Evolutionary conservation across 1,284 basidiomycete species (phyloP).

Genomic region (Leccinum ponderosum): DNA sequence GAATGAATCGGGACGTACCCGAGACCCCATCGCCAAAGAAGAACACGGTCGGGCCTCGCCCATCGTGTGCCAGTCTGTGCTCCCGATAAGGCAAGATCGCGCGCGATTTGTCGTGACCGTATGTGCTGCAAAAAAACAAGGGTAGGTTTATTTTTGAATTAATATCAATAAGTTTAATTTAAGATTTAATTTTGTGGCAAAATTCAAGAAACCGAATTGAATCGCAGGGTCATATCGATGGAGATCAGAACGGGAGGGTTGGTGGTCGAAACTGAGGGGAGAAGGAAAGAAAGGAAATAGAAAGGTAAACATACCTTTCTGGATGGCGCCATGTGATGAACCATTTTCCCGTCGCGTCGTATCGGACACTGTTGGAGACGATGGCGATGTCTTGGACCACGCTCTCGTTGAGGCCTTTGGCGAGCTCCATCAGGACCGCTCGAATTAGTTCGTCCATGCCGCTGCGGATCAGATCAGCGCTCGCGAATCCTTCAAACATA

Average conservation of each 20-base stretch:
- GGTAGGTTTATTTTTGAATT: not conserved
- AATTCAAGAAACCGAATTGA: not conserved
- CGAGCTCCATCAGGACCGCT: slow-evolving; percentile 77
- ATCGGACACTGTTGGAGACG: slow-evolving; percentile 85
- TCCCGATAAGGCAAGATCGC: slow-evolving; percentile 81
- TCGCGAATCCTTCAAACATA: not conserved
- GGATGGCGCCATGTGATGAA: slow-evolving; percentile 88
- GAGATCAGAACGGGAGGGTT: not conserved
- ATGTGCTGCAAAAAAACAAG: slow-evolving; percentile 31
- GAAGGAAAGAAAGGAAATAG: not conserved
- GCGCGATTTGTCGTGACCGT: slow-evolving; percentile 92
- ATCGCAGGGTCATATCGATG: not conserved
- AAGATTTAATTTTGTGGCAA: not conserved
- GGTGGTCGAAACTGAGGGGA: not conserved
- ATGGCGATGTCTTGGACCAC: slow-evolving; percentile 80
- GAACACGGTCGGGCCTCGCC: slow-evolving; percentile 76
- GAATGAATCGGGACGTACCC: slow-evolving; percentile 46
- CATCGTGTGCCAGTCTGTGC: slow-evolving; percentile 49
- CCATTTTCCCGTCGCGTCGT: slow-evolving; percentile 69
- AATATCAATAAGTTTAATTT: too few relatives aligned
- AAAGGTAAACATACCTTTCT: slow-evolving; percentile 54
- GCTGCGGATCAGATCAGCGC: slow-evolving; percentile 40
- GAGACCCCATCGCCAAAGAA: slow-evolving; percentile 97
- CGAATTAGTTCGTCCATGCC: slow-evolving; percentile 94
- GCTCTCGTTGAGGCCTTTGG: slow-evolving; percentile 56